Percentiles rank a stretch among this genome's conserved stretches.
Conservation (phyloP, 352 stramenopile genomes). For the Phytophthora colocasiae region DNA sequence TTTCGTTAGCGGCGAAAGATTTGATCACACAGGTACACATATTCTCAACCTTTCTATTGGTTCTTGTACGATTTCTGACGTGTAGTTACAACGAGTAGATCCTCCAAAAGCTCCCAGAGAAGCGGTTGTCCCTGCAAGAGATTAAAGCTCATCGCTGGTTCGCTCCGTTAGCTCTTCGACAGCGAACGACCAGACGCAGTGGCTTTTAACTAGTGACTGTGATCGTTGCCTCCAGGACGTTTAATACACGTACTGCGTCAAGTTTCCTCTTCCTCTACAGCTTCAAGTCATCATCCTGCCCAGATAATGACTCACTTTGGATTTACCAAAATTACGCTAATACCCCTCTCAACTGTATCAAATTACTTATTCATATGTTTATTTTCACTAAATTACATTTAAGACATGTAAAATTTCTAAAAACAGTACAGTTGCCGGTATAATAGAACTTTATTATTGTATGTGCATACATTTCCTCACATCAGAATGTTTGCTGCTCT, state of each 20-base stretch:
- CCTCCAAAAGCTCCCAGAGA: slow-evolving; percentile 70
- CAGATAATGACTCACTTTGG: neutral
- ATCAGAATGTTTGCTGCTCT: neutral
- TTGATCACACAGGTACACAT: slow-evolving; percentile 63
- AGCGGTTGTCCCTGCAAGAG: slow-evolving; percentile 66
- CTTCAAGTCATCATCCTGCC: too few species aligned
- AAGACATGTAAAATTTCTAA: neutral
- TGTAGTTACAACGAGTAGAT: slow-evolving; percentile 47
- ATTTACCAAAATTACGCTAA: neutral
- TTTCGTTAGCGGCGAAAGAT: slow-evolving; percentile 77
- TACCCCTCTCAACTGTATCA: neutral
- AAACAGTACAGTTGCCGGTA: neutral
- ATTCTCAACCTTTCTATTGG: neutral
- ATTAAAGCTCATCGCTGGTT: slow-evolving; percentile 87
- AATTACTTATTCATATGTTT: neutral
- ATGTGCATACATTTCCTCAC: neutral
- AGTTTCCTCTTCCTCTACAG: neutral
- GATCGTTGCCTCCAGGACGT: neutral
- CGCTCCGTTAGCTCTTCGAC: slow-evolving; percentile 55
- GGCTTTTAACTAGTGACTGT: slow-evolving; percentile 26
- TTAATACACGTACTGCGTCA: neutral
- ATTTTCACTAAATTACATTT: neutral
- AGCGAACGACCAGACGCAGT: slow-evolving; percentile 47
- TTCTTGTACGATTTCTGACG: neutral
- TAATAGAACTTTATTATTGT: neutral